Evolutionary conservation across 805 yeast genomes (phyloP).

Genomic region (Saccharomycopsis fermentans): DNA sequence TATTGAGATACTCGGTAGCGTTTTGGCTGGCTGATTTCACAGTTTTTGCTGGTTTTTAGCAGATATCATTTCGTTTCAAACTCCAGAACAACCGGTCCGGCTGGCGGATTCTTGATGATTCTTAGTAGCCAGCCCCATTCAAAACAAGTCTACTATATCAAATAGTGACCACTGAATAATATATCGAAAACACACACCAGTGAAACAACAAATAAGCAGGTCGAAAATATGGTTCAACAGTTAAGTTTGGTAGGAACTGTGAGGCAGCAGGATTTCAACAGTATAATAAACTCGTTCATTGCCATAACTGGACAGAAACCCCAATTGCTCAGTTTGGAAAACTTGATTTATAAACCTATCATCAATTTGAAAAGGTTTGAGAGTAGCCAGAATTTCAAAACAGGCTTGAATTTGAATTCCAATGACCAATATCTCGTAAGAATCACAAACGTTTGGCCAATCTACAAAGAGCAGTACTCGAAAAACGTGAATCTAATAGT

Average conservation of each 20-base stretch:
- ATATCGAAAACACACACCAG: too few relatives aligned
- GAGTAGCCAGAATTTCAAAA: conserved; percentile 8
- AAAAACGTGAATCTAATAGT: conserved; percentile 15
- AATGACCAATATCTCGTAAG: conserved; percentile 11
- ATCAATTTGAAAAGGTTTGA: conserved; percentile 13
- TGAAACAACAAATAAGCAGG: too few relatives aligned
- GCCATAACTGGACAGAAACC: conserved; percentile 18
- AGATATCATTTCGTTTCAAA: too few relatives aligned
- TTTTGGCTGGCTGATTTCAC: too few relatives aligned
- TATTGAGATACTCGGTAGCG: too few relatives aligned
- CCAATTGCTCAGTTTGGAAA: conserved; percentile 2
- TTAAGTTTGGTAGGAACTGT: conserved; percentile 11
- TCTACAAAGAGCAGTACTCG: neutral
- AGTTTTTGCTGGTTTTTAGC: too few relatives aligned
- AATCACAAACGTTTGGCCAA: conserved; percentile 7
- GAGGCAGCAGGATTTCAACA: conserved; percentile 7
- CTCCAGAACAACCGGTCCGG: too few relatives aligned
- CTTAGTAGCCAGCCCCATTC: too few relatives aligned
- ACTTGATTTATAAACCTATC: conserved; percentile 9
- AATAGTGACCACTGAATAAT: too few relatives aligned
- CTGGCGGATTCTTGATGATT: too few relatives aligned
- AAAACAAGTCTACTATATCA: too few relatives aligned
- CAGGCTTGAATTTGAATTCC: conserved; percentile 9
- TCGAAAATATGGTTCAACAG: conserved; percentile 19
- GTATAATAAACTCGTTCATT: conserved; percentile 10